Conservation (phyloP, 805 yeast species). For the Pichia membranifaciens region DNA sequence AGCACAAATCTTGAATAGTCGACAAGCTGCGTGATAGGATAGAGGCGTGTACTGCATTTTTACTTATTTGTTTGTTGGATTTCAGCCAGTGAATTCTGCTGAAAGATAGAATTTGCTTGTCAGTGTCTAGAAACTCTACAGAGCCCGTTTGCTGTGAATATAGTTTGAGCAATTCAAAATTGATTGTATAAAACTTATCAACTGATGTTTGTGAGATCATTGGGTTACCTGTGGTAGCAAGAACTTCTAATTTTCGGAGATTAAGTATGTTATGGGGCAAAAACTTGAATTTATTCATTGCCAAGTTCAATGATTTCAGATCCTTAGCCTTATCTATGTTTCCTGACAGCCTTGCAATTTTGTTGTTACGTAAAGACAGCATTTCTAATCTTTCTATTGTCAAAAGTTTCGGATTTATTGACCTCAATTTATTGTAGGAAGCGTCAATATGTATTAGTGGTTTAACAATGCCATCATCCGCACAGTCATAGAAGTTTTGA, state of each 20-base stretch:
- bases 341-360: conserved; percentile 42
- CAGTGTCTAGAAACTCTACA: conserved; percentile 4
- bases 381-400: conserved; percentile 46
- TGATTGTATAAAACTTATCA: conserved; percentile 12
- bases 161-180: conserved; percentile 25
- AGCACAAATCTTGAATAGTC: conserved; percentile 28
- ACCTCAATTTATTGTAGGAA: conserved; percentile 42
- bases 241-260: conserved; percentile 35
- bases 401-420: conserved; percentile 46
- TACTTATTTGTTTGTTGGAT: conserved; percentile 20
- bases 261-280: conserved; percentile 51
- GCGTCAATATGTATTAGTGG: conserved; percentile 44
- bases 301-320: conserved; percentile 47
- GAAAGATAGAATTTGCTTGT: conserved; percentile 19
- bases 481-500: conserved; percentile 42
- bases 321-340: conserved; percentile 36
- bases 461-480: conserved; percentile 27
- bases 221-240: conserved; percentile 48
- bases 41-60: conserved; percentile 20
- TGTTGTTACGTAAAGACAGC: conserved; percentile 46
- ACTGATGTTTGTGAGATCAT: conserved; percentile 19
- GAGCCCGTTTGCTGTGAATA: neutral
- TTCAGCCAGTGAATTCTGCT: conserved; percentile 29
- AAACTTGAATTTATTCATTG: conserved; percentile 44
- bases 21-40: conserved; percentile 27